A percentile compares a stretch with the other conserved stretches of the same genome.
phyloP scores from a whole-genome alignment of 164 flowering plant genomes.

The Tinospora cordifolia region DNA sequence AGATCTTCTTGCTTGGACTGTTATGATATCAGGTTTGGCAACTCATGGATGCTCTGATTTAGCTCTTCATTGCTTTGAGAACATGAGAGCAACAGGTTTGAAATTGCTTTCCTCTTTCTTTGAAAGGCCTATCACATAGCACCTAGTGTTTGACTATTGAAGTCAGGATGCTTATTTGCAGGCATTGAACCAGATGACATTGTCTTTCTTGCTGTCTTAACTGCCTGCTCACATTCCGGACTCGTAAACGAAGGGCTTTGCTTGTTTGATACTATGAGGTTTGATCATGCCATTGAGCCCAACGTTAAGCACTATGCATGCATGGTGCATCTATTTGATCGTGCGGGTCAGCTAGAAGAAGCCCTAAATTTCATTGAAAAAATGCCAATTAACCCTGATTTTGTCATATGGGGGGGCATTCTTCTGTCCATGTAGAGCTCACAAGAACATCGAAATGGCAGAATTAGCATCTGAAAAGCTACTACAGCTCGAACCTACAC shows the following conservation, averaged over 20 bases:
- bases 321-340: constrained; percentile 42
- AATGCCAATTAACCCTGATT: constrained; percentile 46
- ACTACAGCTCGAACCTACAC: constrained; percentile 38
- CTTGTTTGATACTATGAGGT: constrained; percentile 35
- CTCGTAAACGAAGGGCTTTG: constrained; percentile 35
- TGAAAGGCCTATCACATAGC: constrained; percentile 2
- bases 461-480: constrained; percentile 36
- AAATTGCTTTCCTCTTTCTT: not conserved
- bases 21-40: constrained; percentile 54
- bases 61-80: constrained; percentile 36
- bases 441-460: constrained; percentile 39
- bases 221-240: constrained; percentile 51
- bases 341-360: constrained; percentile 41
- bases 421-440: constrained; percentile 48
- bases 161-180: not conserved
- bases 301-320: constrained; percentile 43
- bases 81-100: constrained; percentile 40
- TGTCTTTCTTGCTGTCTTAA: constrained; percentile 37
- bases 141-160: constrained; percentile 23
- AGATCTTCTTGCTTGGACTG: constrained; percentile 45
- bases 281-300: constrained; percentile 41
- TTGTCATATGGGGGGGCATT: constrained; percentile 57
- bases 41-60: constrained; percentile 36
- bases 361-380: constrained; percentile 33
- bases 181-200: constrained; percentile 33